Evolutionary conservation across 2,329 filamentous ascomycete species (phyloP), one percentile per base, ranked within the genome.

Genomic region (Tolypocladium nubicola): DNA sequence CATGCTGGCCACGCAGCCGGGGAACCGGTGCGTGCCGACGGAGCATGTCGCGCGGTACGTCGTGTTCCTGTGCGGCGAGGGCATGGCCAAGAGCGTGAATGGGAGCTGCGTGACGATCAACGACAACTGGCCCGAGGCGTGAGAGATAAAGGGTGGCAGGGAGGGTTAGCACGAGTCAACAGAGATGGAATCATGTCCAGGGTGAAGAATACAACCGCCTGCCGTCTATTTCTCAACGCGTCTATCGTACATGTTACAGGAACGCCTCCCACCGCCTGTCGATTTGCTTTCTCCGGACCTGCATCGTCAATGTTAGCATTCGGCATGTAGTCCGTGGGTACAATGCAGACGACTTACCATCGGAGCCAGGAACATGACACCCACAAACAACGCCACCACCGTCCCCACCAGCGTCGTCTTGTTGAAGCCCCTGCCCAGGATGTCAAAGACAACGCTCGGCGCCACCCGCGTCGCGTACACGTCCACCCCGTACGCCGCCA

Each of bases 391-490:
- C 21, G 90, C 93, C 45, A 88, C 77, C 41, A 99, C 91, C 1
- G 94, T 99, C 19, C 82, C 79, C 41, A 97, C 71, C 67, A 99
- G 82, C 64, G 91, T 88, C 57, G 91, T 69, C 77, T 96, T 97
- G 70, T 93, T 94, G 72, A 99, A 99, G 2, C 90, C 89, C 73
- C 91, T 94, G 61, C 91, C 94, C 19, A 99, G 76, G 47, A 97
- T 84, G 74, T 99, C 94, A 71, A 99, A 99, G 19, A 88, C 82
- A 64, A 88, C 85, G 71, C 90, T 96, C 1, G 94, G 94, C n/a
- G 87, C 84, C 13, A 95, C 83, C 55, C 91, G 79, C 1, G 91
- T 93, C 16, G 89, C 91, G 63, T 95, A 99, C 2, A 97, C 76
- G 70, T 99, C 94, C 16, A 90, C 71, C 4, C 94, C 94, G 66